Conservation (phyloP, 192 early-diverging fungal species). For the Coemansia sp. region DNA sequence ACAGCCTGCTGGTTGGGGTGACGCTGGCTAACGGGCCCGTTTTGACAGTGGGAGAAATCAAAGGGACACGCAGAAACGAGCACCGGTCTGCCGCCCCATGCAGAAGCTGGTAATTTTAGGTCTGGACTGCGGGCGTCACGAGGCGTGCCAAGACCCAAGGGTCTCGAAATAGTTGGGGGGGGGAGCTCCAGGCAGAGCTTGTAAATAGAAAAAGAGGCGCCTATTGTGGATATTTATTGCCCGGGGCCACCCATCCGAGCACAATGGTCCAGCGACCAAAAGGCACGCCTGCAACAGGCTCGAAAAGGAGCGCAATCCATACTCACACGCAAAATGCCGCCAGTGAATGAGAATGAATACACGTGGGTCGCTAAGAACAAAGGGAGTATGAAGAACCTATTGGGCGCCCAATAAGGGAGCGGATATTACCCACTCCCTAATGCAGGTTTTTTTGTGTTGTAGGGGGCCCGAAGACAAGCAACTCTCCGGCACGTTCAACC, state of each 20-base stretch:
- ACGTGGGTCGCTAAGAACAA: constrained; percentile 5
- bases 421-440: neutral
- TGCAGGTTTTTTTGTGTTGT: neutral
- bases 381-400: neutral
- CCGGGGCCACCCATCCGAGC: neutral
- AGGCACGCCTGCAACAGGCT: neutral
- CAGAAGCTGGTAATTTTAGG: constrained; percentile 1
- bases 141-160: neutral
- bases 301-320: neutral
- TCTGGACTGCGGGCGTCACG: neutral
- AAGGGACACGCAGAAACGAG: constrained; percentile 1
- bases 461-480: neutral
- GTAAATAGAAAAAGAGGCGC: neutral
- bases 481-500: constrained; percentile 5
- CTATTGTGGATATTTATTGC: constrained; percentile 6
- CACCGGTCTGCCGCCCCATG: neutral
- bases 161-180: neutral
- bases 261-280: neutral
- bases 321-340: neutral
- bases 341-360: constrained; percentile 4
- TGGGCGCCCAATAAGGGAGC: neutral
- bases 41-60: neutral
- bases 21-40: neutral
- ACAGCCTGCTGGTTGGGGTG: neutral
- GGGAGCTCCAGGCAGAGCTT: neutral